Evolutionary conservation across 441 rosid species (phyloP), one percentile per base, ranked within the genome.

Genomic region (Corymbia calophylla): DNA sequence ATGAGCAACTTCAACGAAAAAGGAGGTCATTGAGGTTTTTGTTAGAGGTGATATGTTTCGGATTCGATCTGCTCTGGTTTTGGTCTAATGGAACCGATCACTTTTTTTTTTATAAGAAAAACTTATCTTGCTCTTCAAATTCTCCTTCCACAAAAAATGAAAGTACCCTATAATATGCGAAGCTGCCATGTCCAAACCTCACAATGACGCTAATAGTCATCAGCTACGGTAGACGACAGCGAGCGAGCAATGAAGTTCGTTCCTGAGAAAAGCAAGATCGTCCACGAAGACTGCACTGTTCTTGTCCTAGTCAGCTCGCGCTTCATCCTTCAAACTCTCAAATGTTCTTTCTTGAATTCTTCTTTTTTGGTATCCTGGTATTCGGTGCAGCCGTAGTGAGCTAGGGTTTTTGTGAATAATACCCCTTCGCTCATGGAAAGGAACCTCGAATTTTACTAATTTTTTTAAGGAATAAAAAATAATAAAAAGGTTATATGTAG

Each of bases 291-390:
- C 19, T 96, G 96, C 93, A 91, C 97, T 13, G 94, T 95, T 88
- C 94, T 97, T 25, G 70, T 97, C 87, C 93, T 97, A 95, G 98
- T 97, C 80, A 60, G 93, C 90, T 88, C 87, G 31, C 25, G 87
- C 84, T 88, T 29, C 44, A 4, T 25, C 31, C 54, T 49, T 82
- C 51, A 29, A 23, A 13, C 51, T n/a, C 54, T 82, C 32, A 3
- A 27, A 8, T 27, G 87, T 29, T 82, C 31, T 82, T 49, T 47
- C 54, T 82, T 14, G 49, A 44, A 44, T 11, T 49, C 87, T 13
- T 29, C 48, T 19, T 82, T 48, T 82, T 5, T 9, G 53, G 25
- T n/a, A 19, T 39, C 85, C 51, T 39, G 68, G 68, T 60, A 16
- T 13, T 60, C 68, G 68, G 31, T 60, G 68, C 68, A 27, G 31